These are phyloP conservation scores for Gillenia trifoliata DNA, from an alignment of 306 rosid genomes.

Conservation along the genomic window DNA sequence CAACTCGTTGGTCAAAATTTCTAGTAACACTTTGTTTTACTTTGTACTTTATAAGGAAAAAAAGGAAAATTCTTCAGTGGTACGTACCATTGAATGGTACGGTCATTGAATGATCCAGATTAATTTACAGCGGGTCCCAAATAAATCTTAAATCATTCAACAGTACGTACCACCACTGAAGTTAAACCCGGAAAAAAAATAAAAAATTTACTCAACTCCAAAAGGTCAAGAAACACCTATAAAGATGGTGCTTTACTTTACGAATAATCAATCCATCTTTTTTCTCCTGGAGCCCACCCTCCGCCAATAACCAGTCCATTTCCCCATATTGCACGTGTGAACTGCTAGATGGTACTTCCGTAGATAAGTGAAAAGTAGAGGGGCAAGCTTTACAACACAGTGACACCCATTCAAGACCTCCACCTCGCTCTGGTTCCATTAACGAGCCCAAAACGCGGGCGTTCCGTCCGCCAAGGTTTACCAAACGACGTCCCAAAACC, in stretches of 20 bases:
- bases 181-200: no score
- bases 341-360: neutral
- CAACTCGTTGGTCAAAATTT: neutral
- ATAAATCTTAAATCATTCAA: no score
- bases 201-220: neutral
- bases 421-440: neutral
- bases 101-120: no score
- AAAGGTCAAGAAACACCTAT: neutral
- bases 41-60: neutral
- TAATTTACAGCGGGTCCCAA: no score
- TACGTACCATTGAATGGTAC: no score
- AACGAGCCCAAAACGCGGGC: conserved; percentile 34
- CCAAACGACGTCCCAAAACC: conserved; percentile 7
- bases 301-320: conserved; percentile 26
- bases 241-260: neutral
- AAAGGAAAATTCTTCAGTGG: no score
- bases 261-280: neutral
- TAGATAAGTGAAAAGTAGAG: neutral
- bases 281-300: neutral
- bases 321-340: conserved; percentile 15
- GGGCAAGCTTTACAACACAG: neutral
- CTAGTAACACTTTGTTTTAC: neutral
- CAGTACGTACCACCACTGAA: no score
- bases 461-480: conserved; percentile 26
- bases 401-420: neutral